These are phyloP conservation scores for Strobilomyces echinocephalus DNA, from an alignment of 768 basidiomycete species.

Conservation along the genomic window DNA sequence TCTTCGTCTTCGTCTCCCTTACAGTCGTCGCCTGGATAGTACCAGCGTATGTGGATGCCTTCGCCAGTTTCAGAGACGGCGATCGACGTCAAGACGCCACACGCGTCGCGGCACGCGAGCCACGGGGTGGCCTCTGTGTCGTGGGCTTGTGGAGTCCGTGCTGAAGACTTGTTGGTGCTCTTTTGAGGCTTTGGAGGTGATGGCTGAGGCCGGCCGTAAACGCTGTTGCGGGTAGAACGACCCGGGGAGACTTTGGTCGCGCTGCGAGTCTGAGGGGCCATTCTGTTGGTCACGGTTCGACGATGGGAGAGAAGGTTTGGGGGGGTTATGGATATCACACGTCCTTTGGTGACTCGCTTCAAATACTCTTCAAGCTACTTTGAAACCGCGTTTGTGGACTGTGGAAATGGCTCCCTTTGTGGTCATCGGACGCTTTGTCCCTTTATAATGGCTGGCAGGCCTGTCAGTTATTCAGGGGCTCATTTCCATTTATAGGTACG, in stretches of 20 bases:
- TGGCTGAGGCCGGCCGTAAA: conserved; percentile 13
- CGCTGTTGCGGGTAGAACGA: conserved; percentile 22
- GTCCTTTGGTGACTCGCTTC: conserved; percentile 7
- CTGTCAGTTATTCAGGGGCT: conserved; percentile 16
- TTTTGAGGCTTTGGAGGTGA: conserved; percentile 8
- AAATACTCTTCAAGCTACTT: conserved; percentile 23
- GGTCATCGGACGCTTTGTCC: conserved; percentile 16
- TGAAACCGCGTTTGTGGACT: conserved; percentile 7
- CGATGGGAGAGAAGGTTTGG: not conserved
- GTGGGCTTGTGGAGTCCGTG: not conserved
- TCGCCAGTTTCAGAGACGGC: conserved; percentile 21
- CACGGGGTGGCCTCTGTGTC: conserved; percentile 3
- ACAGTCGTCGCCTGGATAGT: conserved; percentile 9
- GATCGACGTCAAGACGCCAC: conserved; percentile 8
- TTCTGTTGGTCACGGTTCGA: conserved; percentile 3
- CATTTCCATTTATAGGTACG: conserved; percentile 18
- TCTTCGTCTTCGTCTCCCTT: conserved; percentile 9
- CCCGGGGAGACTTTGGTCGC: conserved; percentile 13
- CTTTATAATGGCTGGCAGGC: conserved; percentile 19
- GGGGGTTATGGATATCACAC: not conserved
- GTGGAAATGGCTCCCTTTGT: conserved; percentile 10
- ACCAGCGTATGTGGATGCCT: conserved; percentile 19
- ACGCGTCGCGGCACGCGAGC: conserved; percentile 18
- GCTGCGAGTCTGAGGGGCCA: conserved; percentile 28
- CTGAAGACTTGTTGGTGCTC: not conserved